Percentiles rank a stretch among this genome's conserved stretches.
phyloP scores from a whole-genome alignment of 2,329 filamentous ascomycete genomes.

The Davidsoniella virescens region DNA sequence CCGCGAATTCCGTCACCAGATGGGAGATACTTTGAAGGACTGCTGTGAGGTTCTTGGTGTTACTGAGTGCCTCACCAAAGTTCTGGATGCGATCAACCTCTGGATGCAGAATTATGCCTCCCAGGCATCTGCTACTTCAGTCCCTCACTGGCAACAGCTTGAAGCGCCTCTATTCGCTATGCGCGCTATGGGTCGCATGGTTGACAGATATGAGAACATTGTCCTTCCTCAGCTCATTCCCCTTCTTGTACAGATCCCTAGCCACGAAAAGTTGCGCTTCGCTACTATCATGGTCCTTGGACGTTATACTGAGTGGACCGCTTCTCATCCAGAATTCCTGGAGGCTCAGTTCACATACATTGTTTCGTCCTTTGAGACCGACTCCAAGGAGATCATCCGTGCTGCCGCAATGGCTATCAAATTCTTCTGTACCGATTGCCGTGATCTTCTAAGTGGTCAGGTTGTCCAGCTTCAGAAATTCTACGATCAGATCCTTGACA shows the following conservation, averaged over 20 bases:
- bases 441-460: slow-evolving; percentile 66
- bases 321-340: slow-evolving; percentile 80
- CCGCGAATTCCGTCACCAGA: slow-evolving; percentile 85
- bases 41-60: slow-evolving; percentile 93
- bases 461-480: slow-evolving; percentile 79
- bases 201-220: slow-evolving; percentile 70
- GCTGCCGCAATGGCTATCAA: slow-evolving; percentile 90
- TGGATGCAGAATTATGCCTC: slow-evolving; percentile 77
- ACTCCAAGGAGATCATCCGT: slow-evolving; percentile 77
- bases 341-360: slow-evolving; percentile 92
- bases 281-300: slow-evolving; percentile 96
- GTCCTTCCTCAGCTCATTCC: slow-evolving; percentile 87
- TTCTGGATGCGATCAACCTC: slow-evolving; percentile 66
- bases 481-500: slow-evolving; percentile 78
- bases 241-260: slow-evolving; percentile 80
- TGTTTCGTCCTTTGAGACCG: slow-evolving; percentile 76
- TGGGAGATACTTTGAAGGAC: slow-evolving; percentile 96
- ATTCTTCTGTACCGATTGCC: slow-evolving; percentile 94
- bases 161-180: slow-evolving; percentile 92
- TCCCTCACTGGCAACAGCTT: slow-evolving; percentile 91
- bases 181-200: slow-evolving; percentile 92
- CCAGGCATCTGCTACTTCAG: slow-evolving; percentile 54
- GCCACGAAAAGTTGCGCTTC: slow-evolving; percentile 95
- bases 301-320: slow-evolving; percentile 95
- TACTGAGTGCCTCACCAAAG: slow-evolving; percentile 77